Percentiles rank a stretch among this genome's conserved stretches.
These are phyloP conservation scores for Dysphania ambrosioides DNA, from an alignment of 148 eudicot genomes.

Conservation along the genomic window DNA sequence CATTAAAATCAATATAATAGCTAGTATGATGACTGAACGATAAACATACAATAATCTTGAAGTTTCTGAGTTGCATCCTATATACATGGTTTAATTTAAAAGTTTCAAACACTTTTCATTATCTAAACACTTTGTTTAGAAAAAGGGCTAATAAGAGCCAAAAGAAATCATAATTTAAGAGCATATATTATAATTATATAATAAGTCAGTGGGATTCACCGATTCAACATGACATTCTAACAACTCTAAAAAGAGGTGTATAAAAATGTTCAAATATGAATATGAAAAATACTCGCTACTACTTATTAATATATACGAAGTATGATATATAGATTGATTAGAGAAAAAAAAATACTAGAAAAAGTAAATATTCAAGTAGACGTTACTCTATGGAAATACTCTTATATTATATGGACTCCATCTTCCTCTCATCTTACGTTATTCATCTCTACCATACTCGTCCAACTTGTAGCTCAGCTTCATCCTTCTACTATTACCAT, in stretches of 20 bases:
- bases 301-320: background rate
- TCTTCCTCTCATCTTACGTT: slow-evolving; percentile 5
- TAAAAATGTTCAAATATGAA: background rate
- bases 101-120: no score
- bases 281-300: slow-evolving; percentile 5
- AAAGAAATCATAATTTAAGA: background rate
- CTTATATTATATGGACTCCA: slow-evolving; percentile 18
- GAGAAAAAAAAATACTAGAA: slow-evolving; percentile 11
- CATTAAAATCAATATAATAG: no score
- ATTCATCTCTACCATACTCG: slow-evolving; percentile 5
- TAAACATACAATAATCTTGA: no score
- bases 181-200: slow-evolving; percentile 9
- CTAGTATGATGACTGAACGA: no score
- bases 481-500: background rate
- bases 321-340: background rate
- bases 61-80: no score
- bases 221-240: slow-evolving; percentile 4
- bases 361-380: slow-evolving; percentile 33
- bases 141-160: background rate
- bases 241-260: slow-evolving; percentile 3
- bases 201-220: background rate
- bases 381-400: slow-evolving; percentile 34
- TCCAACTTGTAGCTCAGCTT: slow-evolving; percentile 6
- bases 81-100: no score
- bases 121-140: background rate